phyloP scores from a whole-genome alignment of 805 yeast genomes.

The Teunomyces cretensis region DNA sequence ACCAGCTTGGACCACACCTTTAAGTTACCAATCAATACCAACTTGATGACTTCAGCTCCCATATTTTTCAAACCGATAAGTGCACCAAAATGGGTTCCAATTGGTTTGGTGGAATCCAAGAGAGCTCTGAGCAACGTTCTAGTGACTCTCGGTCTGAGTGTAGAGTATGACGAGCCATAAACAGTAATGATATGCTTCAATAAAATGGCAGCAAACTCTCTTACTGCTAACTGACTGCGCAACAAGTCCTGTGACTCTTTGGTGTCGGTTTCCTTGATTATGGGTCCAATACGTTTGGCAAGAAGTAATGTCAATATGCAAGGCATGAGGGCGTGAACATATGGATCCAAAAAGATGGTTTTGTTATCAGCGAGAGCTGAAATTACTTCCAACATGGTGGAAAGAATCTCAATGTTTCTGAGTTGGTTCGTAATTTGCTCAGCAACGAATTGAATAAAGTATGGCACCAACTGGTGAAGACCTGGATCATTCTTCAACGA shows the following conservation, averaged over 20 bases:
- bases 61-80: constrained; percentile 78
- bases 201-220: constrained; percentile 86
- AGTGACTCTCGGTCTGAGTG: constrained; percentile 90
- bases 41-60: constrained; percentile 85
- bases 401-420: constrained; percentile 63
- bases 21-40: constrained; percentile 80
- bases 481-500: constrained; percentile 93
- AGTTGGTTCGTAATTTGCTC: constrained; percentile 91
- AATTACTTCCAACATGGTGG: constrained; percentile 86
- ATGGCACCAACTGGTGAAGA: constrained; percentile 92
- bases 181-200: constrained; percentile 73
- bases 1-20: constrained; percentile 74
- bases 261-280: constrained; percentile 35
- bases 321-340: constrained; percentile 96
- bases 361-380: constrained; percentile 81
- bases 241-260: constrained; percentile 28
- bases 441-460: constrained; percentile 92
- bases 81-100: constrained; percentile 92
- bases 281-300: constrained; percentile 81
- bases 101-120: constrained; percentile 76
- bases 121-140: constrained; percentile 90
- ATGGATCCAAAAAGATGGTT: constrained; percentile 88
- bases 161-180: constrained; percentile 82
- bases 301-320: constrained; percentile 84
- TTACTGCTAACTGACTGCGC: constrained; percentile 53